Percentiles rank a stretch among this genome's conserved stretches.
Evolutionary conservation across 1,284 basidiomycete genomes (phyloP).

Genomic region (Leccinum pachyderme): DNA sequence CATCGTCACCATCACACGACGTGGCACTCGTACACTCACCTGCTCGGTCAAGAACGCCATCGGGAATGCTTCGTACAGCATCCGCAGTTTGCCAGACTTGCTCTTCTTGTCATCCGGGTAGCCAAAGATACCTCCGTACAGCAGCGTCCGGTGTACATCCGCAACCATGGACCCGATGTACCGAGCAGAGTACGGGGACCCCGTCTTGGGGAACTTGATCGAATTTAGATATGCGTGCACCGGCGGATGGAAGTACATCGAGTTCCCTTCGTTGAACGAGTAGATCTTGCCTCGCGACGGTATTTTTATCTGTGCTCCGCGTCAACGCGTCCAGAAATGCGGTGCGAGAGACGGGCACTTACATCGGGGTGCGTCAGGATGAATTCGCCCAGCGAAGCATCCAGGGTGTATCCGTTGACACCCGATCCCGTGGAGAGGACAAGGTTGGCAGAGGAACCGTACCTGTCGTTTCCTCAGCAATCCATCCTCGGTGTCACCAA

Average conservation of each 20-base stretch:
- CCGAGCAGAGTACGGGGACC: conserved; percentile 88
- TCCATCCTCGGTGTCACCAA: conserved; percentile 1
- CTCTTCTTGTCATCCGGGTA: conserved; percentile 99
- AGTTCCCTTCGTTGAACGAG: conserved; percentile 99
- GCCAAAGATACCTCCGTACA: conserved; percentile 99
- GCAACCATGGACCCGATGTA: conserved; percentile 99
- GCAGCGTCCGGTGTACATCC: conserved; percentile 92
- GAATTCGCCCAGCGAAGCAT: conserved; percentile 95
- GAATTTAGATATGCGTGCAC: conserved; percentile 88
- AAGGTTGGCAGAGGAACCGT: conserved; percentile 97
- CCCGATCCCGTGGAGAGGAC: conserved; percentile 95
- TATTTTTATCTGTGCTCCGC: conserved; percentile 72
- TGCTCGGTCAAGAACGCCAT: conserved; percentile 97
- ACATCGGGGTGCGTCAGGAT: conserved; percentile 98
- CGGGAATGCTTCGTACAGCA: conserved; percentile 99
- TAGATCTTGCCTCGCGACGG: conserved; percentile 97
- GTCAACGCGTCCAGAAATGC: conserved; percentile 6
- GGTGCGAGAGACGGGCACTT: conserved; percentile 27
- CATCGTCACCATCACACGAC: background rate
- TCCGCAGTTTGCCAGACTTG: conserved; percentile 91
- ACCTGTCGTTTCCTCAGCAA: conserved; percentile 53
- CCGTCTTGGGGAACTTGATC: conserved; percentile 85
- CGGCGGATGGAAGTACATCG: conserved; percentile 89
- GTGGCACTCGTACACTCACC: conserved; percentile 42
- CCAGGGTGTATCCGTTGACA: conserved; percentile 98